phyloP scores from a whole-genome alignment of 2,329 filamentous ascomycete genomes.

The Dactylellina leptospora region DNA sequence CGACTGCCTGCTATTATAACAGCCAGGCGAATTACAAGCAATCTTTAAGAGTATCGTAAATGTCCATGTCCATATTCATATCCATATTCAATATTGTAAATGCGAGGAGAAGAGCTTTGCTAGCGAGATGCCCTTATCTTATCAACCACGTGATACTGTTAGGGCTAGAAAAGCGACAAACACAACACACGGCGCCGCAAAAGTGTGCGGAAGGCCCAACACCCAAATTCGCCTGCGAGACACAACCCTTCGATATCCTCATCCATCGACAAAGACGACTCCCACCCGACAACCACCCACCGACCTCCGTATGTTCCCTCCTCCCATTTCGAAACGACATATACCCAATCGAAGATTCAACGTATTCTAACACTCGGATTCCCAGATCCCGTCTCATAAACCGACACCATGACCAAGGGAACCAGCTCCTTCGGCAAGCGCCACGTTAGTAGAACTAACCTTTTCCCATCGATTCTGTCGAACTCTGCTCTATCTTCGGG shows the following conservation, averaged over 20 bases:
- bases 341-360: background rate
- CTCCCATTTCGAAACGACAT: background rate
- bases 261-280: slow-evolving; percentile 19
- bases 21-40: slow-evolving; percentile 25
- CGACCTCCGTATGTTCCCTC: slow-evolving; percentile 36
- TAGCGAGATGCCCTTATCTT: slow-evolving; percentile 40
- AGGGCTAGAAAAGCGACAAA: slow-evolving; percentile 37
- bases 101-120: background rate
- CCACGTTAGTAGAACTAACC: slow-evolving; percentile 57
- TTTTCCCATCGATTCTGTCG: slow-evolving; percentile 19
- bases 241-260: background rate
- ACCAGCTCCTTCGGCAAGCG: slow-evolving; percentile 58
- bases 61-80: background rate
- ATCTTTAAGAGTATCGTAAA: slow-evolving; percentile 2
- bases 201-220: slow-evolving; percentile 48
- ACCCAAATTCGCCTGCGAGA: slow-evolving; percentile 42
- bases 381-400: slow-evolving; percentile 49
- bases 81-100: background rate
- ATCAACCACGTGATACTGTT: slow-evolving; percentile 44
- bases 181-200: slow-evolving; percentile 17
- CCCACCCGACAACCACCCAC: slow-evolving; percentile 5
- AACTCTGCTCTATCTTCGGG: slow-evolving; percentile 6
- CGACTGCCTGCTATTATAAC: slow-evolving; percentile 34
- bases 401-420: slow-evolving; percentile 53
- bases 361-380: slow-evolving; percentile 12